Base-by-base conservation (phyloP, 2,329 filamentous ascomycete species). In the Emergomyces africanus region DNA sequence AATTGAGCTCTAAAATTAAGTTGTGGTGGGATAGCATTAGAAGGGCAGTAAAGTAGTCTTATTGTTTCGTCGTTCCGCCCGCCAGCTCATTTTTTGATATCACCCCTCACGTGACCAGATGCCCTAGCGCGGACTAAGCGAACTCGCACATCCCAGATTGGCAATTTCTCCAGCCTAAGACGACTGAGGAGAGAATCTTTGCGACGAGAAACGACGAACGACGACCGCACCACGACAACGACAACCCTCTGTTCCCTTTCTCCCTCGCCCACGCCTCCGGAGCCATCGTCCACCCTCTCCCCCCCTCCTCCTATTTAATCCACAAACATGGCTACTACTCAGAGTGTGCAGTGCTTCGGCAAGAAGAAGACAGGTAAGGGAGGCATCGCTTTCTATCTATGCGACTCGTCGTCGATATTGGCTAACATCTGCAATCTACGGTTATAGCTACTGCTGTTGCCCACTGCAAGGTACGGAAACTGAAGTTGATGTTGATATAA, bases 341-440 rank as follows among this genome's bases (percentile, higher is more conserved):
- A 88, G 81, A 88, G 84, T 79, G 88, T 90, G 74, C 90, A 96
- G 85, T 96, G 90, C 88, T 96, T 97, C 88, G 91, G 91, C 87
- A 96, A 96, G 87, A 91, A 91, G 85, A 90, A 89, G 84, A 90
- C 85, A 75, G 78, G 78, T 79, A 72, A 48, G 53, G 35, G 58
- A 61, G 5, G 3, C 4, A 12, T 51, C n/a, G n/a, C n/a, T n/a
- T n/a, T n/a, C n/a, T n/a, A n/a, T n/a, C 33, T 14, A 35, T 33
- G 48, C 48, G 48, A 33, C 18, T n/a, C 18, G 9, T 10, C 10
- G 37, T n/a, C 10, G n/a, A 68, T 66, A 66, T 66, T 71, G 23
- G 48, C 35, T 42, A 30, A 58, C 28, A 20, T 58, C 8, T 28
- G 62, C 65, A 63, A 54, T 55, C 63, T 66, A 63, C 49, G 46